Base-by-base conservation (phyloP, 2,329 filamentous ascomycete genomes). In the Fusarium oligoseptatum region DNA sequence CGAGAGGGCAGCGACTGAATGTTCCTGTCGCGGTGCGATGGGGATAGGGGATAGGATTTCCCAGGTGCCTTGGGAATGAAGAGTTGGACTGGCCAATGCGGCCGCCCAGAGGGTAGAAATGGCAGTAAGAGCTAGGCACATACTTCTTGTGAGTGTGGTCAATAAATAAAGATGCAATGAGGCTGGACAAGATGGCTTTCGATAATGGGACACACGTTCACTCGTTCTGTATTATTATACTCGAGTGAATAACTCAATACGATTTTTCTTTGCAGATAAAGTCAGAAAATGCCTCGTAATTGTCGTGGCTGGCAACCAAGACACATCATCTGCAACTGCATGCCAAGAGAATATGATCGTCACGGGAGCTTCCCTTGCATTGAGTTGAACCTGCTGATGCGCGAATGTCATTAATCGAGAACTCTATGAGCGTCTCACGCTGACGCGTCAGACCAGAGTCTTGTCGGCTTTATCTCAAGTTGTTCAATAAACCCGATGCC, bases 11-110 rank as follows among this genome's bases (percentile, higher is more conserved):
- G 78, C 76, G 0, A 76, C 76, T 3, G 74, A 64, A 45, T 81
- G 79, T 56, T 81, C 80, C 64, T 81, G 80, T 24, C 75, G 77
- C 6, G 79, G 68, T 9, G 71, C 70, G 39, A 74, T 60, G 2
- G 79, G 73, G 4, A 80, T 79, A 1, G 75, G 56, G 6, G 77
- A 55, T 5, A 81, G 56, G 5, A 63, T 64, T 34, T 76, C 60
- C 80, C 80, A 81, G 17, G 43, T 60, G 1, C 67, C 70, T 11
- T 45, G 57, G 27, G 50, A n/a, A 17, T 74, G 72, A 4, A 45
- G 72, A 0, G 62, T 15, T 2, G 57, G 60, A 34, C 64, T 69
- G 14, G 72, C 64, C 20, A 74, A n/a, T 12, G 61, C 32, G 20
- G 50, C 66, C 15, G 61, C 34, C 24, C 57, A 52, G 6, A 74